These are phyloP conservation scores for Aspergillus heteromorphus DNA, from an alignment of 495 filamentous ascomycete genomes.

Conservation along the genomic window DNA sequence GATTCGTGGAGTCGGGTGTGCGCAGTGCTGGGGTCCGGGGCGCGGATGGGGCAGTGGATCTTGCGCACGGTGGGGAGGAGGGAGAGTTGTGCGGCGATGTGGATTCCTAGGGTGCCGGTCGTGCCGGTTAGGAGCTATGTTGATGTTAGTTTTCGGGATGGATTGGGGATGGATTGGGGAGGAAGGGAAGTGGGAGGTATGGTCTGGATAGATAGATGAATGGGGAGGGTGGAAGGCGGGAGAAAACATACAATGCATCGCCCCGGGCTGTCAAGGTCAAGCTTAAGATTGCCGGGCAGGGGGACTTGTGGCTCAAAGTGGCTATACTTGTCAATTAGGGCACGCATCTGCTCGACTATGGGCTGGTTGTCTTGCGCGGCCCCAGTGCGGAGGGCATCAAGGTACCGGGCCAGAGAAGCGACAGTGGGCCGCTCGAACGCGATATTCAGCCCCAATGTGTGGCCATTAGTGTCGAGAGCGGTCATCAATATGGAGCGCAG, in stretches of 20 bases:
- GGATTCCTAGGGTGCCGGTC: constrained; percentile 22
- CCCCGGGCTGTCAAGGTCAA: too few species aligned
- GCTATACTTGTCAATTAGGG: constrained; percentile 38
- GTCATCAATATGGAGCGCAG: constrained; percentile 37
- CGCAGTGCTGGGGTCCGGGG: constrained; percentile 40
- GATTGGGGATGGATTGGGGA: too few species aligned
- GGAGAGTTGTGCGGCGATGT: constrained; percentile 17
- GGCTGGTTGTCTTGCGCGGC: constrained; percentile 19
- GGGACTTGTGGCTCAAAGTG: constrained; percentile 31
- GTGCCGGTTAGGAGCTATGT: constrained; percentile 24
- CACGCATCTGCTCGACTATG: constrained; percentile 25
- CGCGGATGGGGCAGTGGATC: constrained; percentile 55
- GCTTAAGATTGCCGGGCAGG: constrained; percentile 7
- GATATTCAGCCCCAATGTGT: constrained; percentile 38
- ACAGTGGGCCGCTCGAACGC: constrained; percentile 45
- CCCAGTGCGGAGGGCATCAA: constrained; percentile 21
- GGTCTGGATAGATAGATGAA: too few species aligned
- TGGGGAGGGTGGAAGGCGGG: not conserved
- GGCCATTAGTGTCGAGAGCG: constrained; percentile 22
- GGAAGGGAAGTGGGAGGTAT: too few species aligned
- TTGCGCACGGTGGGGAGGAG: constrained; percentile 23
- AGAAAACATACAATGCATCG: constrained; percentile 18
- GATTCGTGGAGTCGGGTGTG: constrained; percentile 43
- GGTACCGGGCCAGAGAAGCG: constrained; percentile 25
- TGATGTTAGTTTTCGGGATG: too few species aligned